A percentile compares a stretch with the other conserved stretches of the same genome.
phyloP scores from a whole-genome alignment of 148 eudicot species.

The Amaranthus hypochondriacus region DNA sequence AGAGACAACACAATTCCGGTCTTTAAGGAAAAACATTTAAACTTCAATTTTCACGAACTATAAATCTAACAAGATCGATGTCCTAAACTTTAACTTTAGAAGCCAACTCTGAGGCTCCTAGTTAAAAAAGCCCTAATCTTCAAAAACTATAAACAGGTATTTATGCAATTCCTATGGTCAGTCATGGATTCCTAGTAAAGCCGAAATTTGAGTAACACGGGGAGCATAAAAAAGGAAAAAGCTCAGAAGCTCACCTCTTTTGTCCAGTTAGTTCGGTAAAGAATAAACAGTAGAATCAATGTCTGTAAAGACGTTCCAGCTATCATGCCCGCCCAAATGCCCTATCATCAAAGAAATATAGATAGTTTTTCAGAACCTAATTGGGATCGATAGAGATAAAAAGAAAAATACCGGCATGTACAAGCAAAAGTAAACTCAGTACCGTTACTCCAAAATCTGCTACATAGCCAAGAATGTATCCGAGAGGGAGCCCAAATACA shows the following conservation, averaged over 20 bases:
- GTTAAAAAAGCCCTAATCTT: background rate
- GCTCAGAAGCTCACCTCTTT: conserved; percentile 45
- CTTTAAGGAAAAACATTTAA: background rate
- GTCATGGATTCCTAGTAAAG: background rate
- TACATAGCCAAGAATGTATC: conserved; percentile 56
- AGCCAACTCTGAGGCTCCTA: background rate
- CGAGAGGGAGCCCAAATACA: conserved; percentile 66
- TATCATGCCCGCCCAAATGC: conserved; percentile 84
- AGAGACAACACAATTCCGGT: background rate
- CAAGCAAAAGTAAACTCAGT: background rate
- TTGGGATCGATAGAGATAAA: too few species aligned
- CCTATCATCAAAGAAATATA: conserved; percentile 28
- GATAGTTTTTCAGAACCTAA: too few species aligned
- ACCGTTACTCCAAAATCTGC: conserved; percentile 65
- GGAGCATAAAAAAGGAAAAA: background rate
- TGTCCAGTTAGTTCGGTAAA: conserved; percentile 78
- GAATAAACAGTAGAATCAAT: conserved; percentile 42
- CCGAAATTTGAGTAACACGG: background rate
- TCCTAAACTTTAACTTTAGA: background rate
- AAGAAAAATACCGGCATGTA: background rate
- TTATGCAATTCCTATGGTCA: too few species aligned
- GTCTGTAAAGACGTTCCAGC: conserved; percentile 68
- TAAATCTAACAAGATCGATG: background rate
- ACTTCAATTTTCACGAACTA: background rate
- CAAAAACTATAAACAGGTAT: background rate